Base-by-base conservation (phyloP, 352 stramenopile genomes). In the Globisporangium emineosum region DNA sequence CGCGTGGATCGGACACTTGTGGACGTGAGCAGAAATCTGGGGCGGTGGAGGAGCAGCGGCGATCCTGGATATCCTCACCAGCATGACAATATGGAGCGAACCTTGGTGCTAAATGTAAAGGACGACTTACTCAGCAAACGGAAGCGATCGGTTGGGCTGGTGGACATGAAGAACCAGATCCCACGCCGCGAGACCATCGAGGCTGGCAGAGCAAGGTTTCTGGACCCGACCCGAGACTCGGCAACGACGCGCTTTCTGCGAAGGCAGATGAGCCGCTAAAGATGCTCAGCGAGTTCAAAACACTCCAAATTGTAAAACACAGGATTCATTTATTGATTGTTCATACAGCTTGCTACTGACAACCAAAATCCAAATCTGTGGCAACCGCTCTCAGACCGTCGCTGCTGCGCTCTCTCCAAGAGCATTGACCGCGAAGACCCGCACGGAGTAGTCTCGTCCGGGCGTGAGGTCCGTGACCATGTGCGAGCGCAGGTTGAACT, bases 361-460 rank as follows among this genome's bases (percentile, higher is more conserved):
- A 21, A 53, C 3, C 21, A 30, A 8, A 21, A 3, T 23, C 23
- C 25, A 21, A 32, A 5, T 10, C 15, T 21, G 10, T 13, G 12
- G 5, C 25, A 37, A 23, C 50, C 3, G 19, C 2, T 12, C 15
- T 68, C 43, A 63, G 21, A 57, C n/a, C 3, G 37, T 77, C 7
- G 64, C 58, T 1, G 78, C 70, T 2, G 68, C 54, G 57, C 82
- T 84, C 49, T 89, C 79, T 12, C 82, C 81, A 0, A 73, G 49
- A 0, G 60, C 54, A 27, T 81, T 76, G 23, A 69, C 73, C 0
- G 81, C 78, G 21, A 77, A 33, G 23, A 89, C 81, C 5, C 79
- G 78, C 43, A 91, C 78, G 1, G 79, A 82, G 67, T 93, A 93
- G 23, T 91, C 81, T 17, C 69, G 63, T n/a, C 83, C 83, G 1